These are phyloP conservation scores for Wickerhamomyces hampshirensis DNA, from an alignment of 805 yeast genomes.

Conservation along the genomic window DNA sequence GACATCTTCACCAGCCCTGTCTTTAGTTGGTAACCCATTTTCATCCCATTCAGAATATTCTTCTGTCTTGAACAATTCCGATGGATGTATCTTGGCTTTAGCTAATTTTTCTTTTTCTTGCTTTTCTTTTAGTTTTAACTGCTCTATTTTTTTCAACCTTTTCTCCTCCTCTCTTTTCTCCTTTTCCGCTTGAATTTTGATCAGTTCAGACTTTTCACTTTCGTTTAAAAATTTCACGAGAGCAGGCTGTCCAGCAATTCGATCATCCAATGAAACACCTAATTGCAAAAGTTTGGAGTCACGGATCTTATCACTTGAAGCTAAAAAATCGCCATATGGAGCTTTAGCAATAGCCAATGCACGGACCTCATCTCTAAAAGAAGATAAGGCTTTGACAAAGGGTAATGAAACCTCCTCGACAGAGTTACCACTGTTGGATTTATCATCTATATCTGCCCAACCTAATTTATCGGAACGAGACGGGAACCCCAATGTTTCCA, in stretches of 20 bases:
- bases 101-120: conserved; percentile 59
- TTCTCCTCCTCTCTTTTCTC: conserved; percentile 49
- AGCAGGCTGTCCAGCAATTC: conserved; percentile 72
- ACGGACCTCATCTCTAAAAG: conserved; percentile 81
- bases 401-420: conserved; percentile 75
- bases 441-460: conserved; percentile 52
- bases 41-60: conserved; percentile 80
- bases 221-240: conserved; percentile 74
- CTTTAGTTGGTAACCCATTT: conserved; percentile 75
- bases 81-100: conserved; percentile 66
- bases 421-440: conserved; percentile 22
- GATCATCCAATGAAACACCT: conserved; percentile 86
- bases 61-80: conserved; percentile 62
- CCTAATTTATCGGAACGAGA: conserved; percentile 69
- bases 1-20: conserved; percentile 72
- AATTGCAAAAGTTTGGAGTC: conserved; percentile 64
- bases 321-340: conserved; percentile 46
- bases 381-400: conserved; percentile 68
- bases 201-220: conserved; percentile 62
- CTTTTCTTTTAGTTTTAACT: conserved; percentile 48
- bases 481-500: conserved; percentile 72
- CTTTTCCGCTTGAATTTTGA: conserved; percentile 52
- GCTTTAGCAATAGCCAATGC: conserved; percentile 61
- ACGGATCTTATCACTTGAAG: conserved; percentile 72
- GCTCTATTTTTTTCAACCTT: conserved; percentile 55